Evolutionary conservation across 2,329 filamentous ascomycete species (phyloP), one percentile per base, ranked within the genome.

Genomic region (Eutypa lata): DNA sequence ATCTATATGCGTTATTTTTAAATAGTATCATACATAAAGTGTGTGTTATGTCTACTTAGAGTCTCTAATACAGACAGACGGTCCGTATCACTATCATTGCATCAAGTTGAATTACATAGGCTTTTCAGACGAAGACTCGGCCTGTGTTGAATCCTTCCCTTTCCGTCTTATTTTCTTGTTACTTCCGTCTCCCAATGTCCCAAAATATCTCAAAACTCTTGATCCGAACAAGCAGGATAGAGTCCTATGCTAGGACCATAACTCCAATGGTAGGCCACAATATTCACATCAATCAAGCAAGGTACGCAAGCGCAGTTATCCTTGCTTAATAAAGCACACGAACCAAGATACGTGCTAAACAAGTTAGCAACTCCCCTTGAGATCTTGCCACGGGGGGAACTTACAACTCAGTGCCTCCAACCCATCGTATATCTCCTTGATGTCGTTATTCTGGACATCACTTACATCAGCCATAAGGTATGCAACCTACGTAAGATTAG

Each of bases 381-480:
- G 18, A 43, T n/a, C 22, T 37, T 42, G 24, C 14, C 35, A 21
- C 21, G 35, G 8, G 35, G 10, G 31, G 44, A 47, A 75, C 87
- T 78, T 81, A 90, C 89, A 92, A 73, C 80, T 86, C 57, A 97
- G 79, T 54, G 81, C 82, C 71, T 97, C 91, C 38, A 99, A 79
- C 65, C 81, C 87, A 61, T 93, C 88, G 61, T 88, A 91, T 51
- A 99, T 84, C 55, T 91, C 86, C 74, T 90, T 92, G 70, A 97
- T 91, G 66, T 96, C 88, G 40, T 79, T 79, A 48, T 83, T 81
- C 65, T 88, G 85, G 62, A 97, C 91, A 57, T 89, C 84, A 75
- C 91, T 96, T 65, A 99, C 89, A 76, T 99, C 94, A 7, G 94
- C 94, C 92, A 99, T 97, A 57, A 99, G 79, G 70, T 99, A 99